Base-by-base conservation (phyloP, 2,329 filamentous ascomycete species). In the Cercospora sp. region DNA sequence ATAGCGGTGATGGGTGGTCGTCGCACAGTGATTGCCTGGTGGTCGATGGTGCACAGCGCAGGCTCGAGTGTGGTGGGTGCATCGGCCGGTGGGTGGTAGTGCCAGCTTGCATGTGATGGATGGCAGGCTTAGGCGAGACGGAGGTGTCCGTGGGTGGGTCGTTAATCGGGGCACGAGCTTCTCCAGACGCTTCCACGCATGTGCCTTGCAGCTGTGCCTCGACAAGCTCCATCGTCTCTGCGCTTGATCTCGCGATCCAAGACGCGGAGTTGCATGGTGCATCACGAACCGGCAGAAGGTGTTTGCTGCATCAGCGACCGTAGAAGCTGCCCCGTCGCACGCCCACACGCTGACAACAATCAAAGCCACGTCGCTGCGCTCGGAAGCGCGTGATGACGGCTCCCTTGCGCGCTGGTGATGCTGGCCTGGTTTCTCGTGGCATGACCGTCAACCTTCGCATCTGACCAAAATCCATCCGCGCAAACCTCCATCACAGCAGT, bases 181-280 rank as follows among this genome's bases (percentile, higher is more conserved):
- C 49, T 53, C 49, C 28, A 32, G 28, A 26, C 40, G 40, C n/a
- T 34, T 63, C 61, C 21, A 37, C 61, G 61, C 61, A n/a, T 64
- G 63, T 65, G 51, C 63, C 63, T 65, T 57, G 63, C 63, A 65
- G 60, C 34, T 26, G 37, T 13, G 24, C 59, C n/a, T 45, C 34
- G 28, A 28, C 32, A 24, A 26, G 32, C 58, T 61, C n/a, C 16
- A 61, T 26, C 30, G 7, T 26, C 58, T 61, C 58, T 34, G 26
- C n/a, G 28, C n/a, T n/a, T 26, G 18, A 21, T 30, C 59, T 45
- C 12, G 34, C 34, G 34, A 37, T 37, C 34, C 21, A 12, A 4
- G 4, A 26, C 5, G 10, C 18, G 18, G 45, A 51, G 18, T 26
- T 3, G 45, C 45, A 24, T 24, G 45, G 45, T 51, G 18, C 45